Evolutionary conservation across 345 rosid species (phyloP).

Genomic region (Boechera stricta): DNA sequence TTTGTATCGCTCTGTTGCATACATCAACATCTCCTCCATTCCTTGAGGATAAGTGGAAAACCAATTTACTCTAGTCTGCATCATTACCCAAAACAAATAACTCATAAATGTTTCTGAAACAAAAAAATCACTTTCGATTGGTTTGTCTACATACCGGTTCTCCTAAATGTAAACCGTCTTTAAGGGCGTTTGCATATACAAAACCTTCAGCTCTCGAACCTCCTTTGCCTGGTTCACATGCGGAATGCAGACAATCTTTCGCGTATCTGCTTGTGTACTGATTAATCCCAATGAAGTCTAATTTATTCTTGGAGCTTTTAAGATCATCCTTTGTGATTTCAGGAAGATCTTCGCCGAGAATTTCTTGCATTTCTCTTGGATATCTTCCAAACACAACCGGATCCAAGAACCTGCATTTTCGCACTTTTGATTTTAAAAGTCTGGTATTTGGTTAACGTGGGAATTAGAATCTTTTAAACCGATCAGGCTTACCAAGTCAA

Average conservation of each 20-base stretch:
- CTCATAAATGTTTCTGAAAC: conserved; percentile 8
- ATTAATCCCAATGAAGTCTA: conserved; percentile 76
- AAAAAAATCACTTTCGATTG: not conserved
- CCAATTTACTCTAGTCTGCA: conserved; percentile 71
- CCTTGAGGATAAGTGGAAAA: conserved; percentile 54
- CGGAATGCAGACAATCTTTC: conserved; percentile 60
- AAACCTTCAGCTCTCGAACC: conserved; percentile 58
- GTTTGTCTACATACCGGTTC: conserved; percentile 49
- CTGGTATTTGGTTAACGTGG: not conserved
- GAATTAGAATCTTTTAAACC: not conserved
- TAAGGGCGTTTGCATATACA: conserved; percentile 42
- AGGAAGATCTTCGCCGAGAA: conserved; percentile 58
- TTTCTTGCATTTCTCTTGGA: conserved; percentile 60
- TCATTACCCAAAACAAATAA: not conserved
- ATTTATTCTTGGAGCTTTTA: conserved; percentile 45
- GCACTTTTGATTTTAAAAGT: not conserved
- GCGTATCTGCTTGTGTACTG: conserved; percentile 65
- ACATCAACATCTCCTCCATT: conserved; percentile 55
- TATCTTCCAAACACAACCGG: conserved; percentile 66
- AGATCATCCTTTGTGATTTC: conserved; percentile 53
- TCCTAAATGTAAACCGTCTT: conserved; percentile 57
- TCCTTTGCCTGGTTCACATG: conserved; percentile 62
- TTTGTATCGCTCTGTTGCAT: conserved; percentile 54
- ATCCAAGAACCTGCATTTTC: conserved; percentile 62
- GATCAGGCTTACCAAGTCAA: conserved; percentile 54